Base-by-base conservation (phyloP, 805 yeast species). In the Wickerhamiella galacta region DNA sequence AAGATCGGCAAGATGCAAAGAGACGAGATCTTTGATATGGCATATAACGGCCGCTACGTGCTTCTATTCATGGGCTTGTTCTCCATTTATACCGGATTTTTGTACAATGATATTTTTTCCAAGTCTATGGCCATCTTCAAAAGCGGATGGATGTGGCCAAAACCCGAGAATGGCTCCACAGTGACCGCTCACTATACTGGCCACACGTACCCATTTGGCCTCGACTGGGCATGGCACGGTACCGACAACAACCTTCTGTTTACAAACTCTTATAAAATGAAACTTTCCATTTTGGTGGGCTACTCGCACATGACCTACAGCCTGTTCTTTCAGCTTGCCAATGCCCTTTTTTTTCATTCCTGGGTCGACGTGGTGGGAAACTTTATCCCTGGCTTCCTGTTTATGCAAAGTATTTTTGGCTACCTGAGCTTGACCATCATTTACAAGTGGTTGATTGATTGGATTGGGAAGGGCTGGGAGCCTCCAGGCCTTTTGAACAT, bases 151-250 rank as follows among this genome's bases (percentile, higher is more conserved):
- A 61, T 65, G 45, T 90, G 93, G 92, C 95, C 95, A 4, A 16
- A 32, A 14, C 54, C 64, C 16, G 60, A 70, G 41, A 64, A 58
- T 38, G 90, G 87, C 12, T 81, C 79, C 25, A 51, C 71, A 2
- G 62, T 83, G 37, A 65, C 60, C 33, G 95, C 85, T 14, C 61
- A 61, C 16, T 66, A 66, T 43, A 29, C 16, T 15, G 62, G 63
- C 16, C 81, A 85, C 5, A 70, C 71, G 5, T 90, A 90, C 51
- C 65, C 77, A 1, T 60, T 87, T 50, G 99, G 99, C 30, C 55
- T 90, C 34, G 99, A 90, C 58, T 79, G 76, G 44, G 80, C 77
- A 9, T 90, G 99, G 99, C 99, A 90, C 57, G 95, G 95, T 8
- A 69, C 96, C 26, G 96, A 87, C 43, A 90, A 90, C 58, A 73